Conservation (phyloP, 495 filamentous ascomycete species). For the Podospora australis region DNA sequence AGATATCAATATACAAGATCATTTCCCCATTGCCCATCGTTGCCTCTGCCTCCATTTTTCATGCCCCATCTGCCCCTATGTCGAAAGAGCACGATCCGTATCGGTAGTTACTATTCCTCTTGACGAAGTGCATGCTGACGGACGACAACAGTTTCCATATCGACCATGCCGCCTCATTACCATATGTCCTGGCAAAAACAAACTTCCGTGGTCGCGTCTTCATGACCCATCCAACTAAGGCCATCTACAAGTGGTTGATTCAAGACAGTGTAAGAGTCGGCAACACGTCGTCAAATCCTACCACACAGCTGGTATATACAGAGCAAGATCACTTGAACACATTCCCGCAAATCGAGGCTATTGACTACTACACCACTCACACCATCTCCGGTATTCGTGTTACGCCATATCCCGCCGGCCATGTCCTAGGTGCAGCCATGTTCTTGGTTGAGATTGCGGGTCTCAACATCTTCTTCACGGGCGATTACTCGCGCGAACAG, state of each 20-base stretch:
- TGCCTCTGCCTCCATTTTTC: slow-evolving; percentile 12
- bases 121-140: slow-evolving; percentile 14
- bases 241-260: slow-evolving; percentile 99
- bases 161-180: slow-evolving; percentile 92
- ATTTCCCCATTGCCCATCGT: slow-evolving; percentile 22
- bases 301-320: slow-evolving; percentile 73
- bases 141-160: slow-evolving; percentile 74
- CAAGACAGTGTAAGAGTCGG: slow-evolving; percentile 91
- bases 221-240: slow-evolving; percentile 98
- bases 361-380: slow-evolving; percentile 96
- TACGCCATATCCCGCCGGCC: slow-evolving; percentile 92
- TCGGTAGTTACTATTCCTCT: not conserved
- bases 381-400: slow-evolving; percentile 94
- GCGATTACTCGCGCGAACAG: slow-evolving; percentile 91
- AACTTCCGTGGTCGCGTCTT: slow-evolving; percentile 95
- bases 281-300: slow-evolving; percentile 69
- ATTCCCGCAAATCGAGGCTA: slow-evolving; percentile 89
- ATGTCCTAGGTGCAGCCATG: slow-evolving; percentile 98
- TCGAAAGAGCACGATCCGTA: not conserved
- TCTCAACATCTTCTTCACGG: slow-evolving; percentile 92
- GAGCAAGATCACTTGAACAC: slow-evolving; percentile 91
- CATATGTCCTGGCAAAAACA: slow-evolving; percentile 95
- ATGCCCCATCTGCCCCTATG: not conserved
- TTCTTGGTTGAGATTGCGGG: slow-evolving; percentile 95
- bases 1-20: slow-evolving; percentile 34